Conservation (phyloP, 306 rosid genomes). For the Inga laurina region DNA sequence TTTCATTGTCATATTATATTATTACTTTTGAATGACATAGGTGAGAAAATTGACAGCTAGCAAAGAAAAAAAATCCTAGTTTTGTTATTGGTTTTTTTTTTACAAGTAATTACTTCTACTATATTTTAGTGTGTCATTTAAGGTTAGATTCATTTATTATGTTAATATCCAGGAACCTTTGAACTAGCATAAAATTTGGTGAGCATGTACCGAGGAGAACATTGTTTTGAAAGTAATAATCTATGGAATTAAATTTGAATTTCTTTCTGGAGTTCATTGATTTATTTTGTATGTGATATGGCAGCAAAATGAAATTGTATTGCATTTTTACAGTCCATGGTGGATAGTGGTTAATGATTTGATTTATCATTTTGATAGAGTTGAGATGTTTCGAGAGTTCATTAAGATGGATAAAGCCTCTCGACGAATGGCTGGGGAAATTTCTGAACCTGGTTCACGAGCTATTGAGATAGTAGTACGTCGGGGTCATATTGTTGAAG, state of each 20-base stretch:
- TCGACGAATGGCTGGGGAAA: slow-evolving; percentile 96
- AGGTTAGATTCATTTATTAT: slow-evolving; percentile 16
- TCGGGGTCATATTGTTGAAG: slow-evolving; percentile 93
- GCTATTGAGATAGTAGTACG: slow-evolving; percentile 77
- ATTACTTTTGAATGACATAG: slow-evolving; percentile 15
- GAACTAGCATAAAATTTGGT: background rate
- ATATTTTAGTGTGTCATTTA: background rate
- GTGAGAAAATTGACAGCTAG: slow-evolving; percentile 14
- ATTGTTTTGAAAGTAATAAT: slow-evolving; percentile 15
- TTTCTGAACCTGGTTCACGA: slow-evolving; percentile 80
- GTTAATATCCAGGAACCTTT: slow-evolving; percentile 12
- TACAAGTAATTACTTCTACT: background rate
- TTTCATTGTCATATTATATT: slow-evolving; percentile 7
- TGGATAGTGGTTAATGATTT: slow-evolving; percentile 34
- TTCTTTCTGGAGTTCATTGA: slow-evolving; percentile 11
- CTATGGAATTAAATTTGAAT: slow-evolving; percentile 20
- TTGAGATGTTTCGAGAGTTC: slow-evolving; percentile 96
- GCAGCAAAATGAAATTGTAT: slow-evolving; percentile 1
- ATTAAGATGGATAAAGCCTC: slow-evolving; percentile 91
- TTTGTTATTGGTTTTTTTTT: slow-evolving; percentile 22
- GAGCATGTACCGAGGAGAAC: slow-evolving; percentile 8
- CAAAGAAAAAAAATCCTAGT: background rate
- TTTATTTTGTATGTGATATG: background rate
- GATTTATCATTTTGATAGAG: slow-evolving; percentile 55
- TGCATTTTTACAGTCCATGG: background rate